Evolutionary conservation across 2,329 filamentous ascomycete species (phyloP), one percentile per base, ranked within the genome.

Genomic region (Esteya vermicola): DNA sequence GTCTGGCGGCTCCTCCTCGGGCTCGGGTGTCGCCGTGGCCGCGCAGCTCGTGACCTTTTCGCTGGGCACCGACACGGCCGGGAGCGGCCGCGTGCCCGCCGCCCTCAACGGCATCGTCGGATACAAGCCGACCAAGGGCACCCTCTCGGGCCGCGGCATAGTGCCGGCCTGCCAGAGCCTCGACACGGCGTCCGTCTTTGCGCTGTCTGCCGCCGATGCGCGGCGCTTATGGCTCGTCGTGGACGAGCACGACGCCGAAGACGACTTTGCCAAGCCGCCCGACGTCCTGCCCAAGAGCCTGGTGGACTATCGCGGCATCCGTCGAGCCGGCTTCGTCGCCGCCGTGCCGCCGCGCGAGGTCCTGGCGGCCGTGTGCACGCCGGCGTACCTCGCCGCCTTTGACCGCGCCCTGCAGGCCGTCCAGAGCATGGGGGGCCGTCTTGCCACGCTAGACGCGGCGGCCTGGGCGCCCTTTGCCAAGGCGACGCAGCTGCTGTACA

Each of bases 1-100:
- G 18, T 47, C 52, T 0, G 72, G 71, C 9, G 73, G 72, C 6
- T 74, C 70, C 1, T 73, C 67, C 8, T 71, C 67, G 4, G 73
- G 73, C 9, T 68, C 63, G 18, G 63, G 64, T 7, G 68, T 76
- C 8, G 65, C 61, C 10, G 72, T 77, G 6, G 67, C 62, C 3
- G 65, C 67, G 1, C 59, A 59, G 1, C 59, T 75, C 4, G 67
- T 71, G 4, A 64, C 67, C 0, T 73, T 78, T 47, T 64, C 70
- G 3, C 54, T 78, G 1, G 72, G 62, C 7, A 74, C 70, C 1
- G 71, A 75, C 47, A 74, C 70, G 6, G 70, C 68, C 2, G 70
- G 71, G 2, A 63, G 64, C 9, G 67, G 67, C 4, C 57, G 70
- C 25, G 65, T 73, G 4, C 70, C 70, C 3, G 62, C 68, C 5